These are phyloP conservation scores for Paecilomyces sp. DNA, from an alignment of 2,329 filamentous ascomycete species.

Conservation along the genomic window DNA sequence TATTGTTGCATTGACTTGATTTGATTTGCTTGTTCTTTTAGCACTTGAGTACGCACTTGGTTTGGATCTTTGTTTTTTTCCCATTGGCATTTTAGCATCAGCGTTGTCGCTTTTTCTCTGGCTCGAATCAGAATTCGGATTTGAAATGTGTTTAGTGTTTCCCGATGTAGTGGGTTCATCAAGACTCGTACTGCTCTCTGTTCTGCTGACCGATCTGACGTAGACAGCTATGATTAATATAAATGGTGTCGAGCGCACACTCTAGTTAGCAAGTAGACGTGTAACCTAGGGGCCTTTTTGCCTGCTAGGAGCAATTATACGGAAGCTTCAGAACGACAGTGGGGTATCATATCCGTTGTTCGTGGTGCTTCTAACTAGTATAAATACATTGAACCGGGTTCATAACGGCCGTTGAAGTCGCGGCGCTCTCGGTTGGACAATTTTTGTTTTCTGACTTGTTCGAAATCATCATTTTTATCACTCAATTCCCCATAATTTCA, in stretches of 20 bases:
- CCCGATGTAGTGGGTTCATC: neutral
- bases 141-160: neutral
- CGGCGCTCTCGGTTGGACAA: neutral
- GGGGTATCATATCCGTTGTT: neutral
- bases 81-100: neutral
- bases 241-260: neutral
- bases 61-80: neutral
- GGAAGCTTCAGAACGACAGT: neutral
- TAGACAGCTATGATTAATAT: neutral
- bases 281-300: too few relatives aligned
- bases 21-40: too few relatives aligned
- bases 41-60: neutral
- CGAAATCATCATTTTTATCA: constrained; percentile 42
- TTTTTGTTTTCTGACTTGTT: neutral
- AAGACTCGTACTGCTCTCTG: neutral
- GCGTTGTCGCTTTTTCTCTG: neutral
- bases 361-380: neutral
- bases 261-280: neutral
- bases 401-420: neutral
- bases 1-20: neutral
- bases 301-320: too few relatives aligned
- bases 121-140: neutral
- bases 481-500: constrained; percentile 92
- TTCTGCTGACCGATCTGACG: neutral
- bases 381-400: neutral